Evolutionary conservation across 257 asterid species (phyloP).

Genomic region (Jasminum sambac): DNA sequence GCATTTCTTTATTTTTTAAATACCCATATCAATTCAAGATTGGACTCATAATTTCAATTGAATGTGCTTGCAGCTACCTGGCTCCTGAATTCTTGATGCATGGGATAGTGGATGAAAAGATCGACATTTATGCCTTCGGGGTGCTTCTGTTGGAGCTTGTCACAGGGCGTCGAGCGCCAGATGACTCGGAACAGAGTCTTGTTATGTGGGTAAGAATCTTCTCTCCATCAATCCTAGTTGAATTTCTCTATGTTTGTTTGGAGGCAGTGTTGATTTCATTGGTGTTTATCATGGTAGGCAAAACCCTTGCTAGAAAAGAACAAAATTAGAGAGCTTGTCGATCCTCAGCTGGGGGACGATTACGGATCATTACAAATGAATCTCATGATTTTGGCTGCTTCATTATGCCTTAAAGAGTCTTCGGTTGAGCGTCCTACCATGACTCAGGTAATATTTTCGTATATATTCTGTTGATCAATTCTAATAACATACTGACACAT

Average conservation of each 20-base stretch:
- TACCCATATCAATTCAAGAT: neutral
- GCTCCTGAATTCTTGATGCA: conserved; percentile 97
- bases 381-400: conserved; percentile 73
- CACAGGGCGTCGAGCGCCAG: conserved; percentile 89
- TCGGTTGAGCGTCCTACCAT: conserved; percentile 75
- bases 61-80: conserved; percentile 54
- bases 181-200: conserved; percentile 91
- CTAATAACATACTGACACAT: too few relatives aligned
- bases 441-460: conserved; percentile 54
- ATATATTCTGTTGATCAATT: too few relatives aligned
- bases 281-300: conserved; percentile 44
- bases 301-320: conserved; percentile 86
- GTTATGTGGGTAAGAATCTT: conserved; percentile 74
- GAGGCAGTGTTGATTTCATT: neutral
- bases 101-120: conserved; percentile 88
- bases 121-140: conserved; percentile 82
- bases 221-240: neutral
- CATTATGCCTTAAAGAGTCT: conserved; percentile 81
- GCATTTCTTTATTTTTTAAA: neutral
- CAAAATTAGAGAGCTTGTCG: conserved; percentile 71
- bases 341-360: conserved; percentile 59
- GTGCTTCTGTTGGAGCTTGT: conserved; percentile 85
- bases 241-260: neutral
- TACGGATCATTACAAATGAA: conserved; percentile 65
- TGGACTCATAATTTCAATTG: neutral